Evolutionary conservation across 2,329 filamentous ascomycete species (phyloP), one percentile per base, ranked within the genome.

Genomic region (Ceratocystis smalleyi): DNA sequence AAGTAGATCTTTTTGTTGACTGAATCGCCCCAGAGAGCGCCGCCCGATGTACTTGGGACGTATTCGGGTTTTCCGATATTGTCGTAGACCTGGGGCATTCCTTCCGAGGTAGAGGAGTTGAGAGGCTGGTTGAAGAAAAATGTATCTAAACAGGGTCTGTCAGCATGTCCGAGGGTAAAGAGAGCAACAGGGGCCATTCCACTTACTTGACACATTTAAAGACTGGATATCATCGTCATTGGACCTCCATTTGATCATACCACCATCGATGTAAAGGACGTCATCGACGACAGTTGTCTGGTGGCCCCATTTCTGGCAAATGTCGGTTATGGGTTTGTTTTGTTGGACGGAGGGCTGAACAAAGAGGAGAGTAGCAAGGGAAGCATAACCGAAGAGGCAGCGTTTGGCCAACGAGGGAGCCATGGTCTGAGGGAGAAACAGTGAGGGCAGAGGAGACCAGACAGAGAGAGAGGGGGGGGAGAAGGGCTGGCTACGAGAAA

Each of bases 1-100:
- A 83, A 74, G 70, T 84, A 86, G 61, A 87, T 78, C 54, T 78
- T 76, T 70, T 85, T 84, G 73, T 87, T 86, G 47, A 83, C 75
- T 30, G 78, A 74, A 70, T 86, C 84, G 6, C 77, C 75, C 83
- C 83, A 86, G 12, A 86, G 72, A 2, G 78, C 70, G 32, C 76
- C 77, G 43, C 77, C 77, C 61, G 72, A 69, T 1, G 73, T 72
- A 63, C 67, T 72, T 0, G 83, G 83, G n/a, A 85, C 75, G 2
- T 78, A 77, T 17, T 73, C 73, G 66, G 83, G 82, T 70, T 86
- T 86, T 45, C 78, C 79, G 7, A 85, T 74, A 65, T 84, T 82
- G 45, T 78, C 77, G 65, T 81, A 76, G 35, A 84, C 75, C 51
- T 76, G 74, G 2, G 83, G 83, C 75, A 77, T 77, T 30, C 73